Evolutionary conservation across 1,139 yeast genomes (phyloP), one percentile per base, ranked within the genome.

Genomic region (Torulaspora globosa): DNA sequence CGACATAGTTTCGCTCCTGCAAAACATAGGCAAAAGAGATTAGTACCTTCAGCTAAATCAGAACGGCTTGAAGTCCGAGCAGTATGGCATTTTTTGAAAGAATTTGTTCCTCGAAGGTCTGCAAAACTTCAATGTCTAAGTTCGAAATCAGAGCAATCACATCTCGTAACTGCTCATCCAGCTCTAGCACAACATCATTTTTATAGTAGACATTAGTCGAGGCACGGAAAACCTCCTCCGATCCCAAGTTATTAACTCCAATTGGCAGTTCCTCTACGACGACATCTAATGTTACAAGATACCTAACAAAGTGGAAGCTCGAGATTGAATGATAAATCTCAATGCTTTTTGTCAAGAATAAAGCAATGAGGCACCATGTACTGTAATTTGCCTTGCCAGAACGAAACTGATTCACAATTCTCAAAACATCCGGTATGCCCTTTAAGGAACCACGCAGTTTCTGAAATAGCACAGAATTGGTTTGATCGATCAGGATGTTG

Each of bases 101-200:
- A 1, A 73, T 41, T 8, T 57, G n/a, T 54, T 54, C 36, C 70
- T 71, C 7, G 21, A 74, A 51, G 2, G 57, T 51, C 39, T 66
- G 65, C 8, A 71, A 43, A 2, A 75, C 59, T 47, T 73, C 79
- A 43, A 73, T 67, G 48, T 74, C 75, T 3, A 68, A 50, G 48
- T 73, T 74, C 18, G 67, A 55, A 9, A 73, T 69, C 2, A 68
- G 48, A 3, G 70, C 68, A 50, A 70, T 70, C 2, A 73, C 60
- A 50, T 74, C 76, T 1, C 78, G 78, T 55, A 60, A 69, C 12
- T 65, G 51, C 1, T 58, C 58, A 55, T 74, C 76, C 56, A 74
- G 56, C 10, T 53, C 49, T 3, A 46, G 39, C 19, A 30, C 33
- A 18, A 19, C 33, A 5, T 30, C 27, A 65, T 67, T 52, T 73